phyloP scores from a whole-genome alignment of 345 rosid species.

The Microcos paniculata region DNA sequence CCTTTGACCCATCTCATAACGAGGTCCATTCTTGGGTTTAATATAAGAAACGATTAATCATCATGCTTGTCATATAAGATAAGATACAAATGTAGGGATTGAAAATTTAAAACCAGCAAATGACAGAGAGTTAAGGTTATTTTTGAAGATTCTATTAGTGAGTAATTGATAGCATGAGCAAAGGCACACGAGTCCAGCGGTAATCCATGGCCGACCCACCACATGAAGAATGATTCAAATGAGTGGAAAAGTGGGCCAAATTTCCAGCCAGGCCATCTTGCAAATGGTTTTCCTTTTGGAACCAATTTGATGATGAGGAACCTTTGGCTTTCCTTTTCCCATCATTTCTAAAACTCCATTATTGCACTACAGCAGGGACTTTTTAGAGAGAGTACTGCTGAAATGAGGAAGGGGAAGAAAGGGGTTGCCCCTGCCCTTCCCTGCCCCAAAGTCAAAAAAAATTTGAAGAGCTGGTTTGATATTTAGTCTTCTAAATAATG shows the following conservation, averaged over 20 bases:
- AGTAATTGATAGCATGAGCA: background rate
- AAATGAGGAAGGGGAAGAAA: background rate
- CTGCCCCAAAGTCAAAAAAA: slow-evolving; percentile 20
- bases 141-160: background rate
- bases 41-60: background rate
- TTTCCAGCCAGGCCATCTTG: slow-evolving; percentile 30
- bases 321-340: slow-evolving; percentile 6
- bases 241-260: slow-evolving; percentile 32
- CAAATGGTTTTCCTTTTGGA: slow-evolving; percentile 14
- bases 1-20: background rate
- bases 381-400: background rate
- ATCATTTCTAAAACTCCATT: slow-evolving; percentile 20
- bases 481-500: background rate
- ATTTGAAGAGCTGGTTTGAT: slow-evolving; percentile 15
- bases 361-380: slow-evolving; percentile 17
- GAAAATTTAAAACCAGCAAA: background rate
- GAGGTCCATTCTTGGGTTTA: slow-evolving; percentile 3
- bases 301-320: slow-evolving; percentile 28
- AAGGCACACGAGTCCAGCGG: slow-evolving; percentile 17
- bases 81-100: background rate
- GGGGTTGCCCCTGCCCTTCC: background rate
- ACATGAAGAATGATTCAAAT: slow-evolving; percentile 15
- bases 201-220: background rate
- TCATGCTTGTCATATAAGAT: background rate
- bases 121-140: background rate